phyloP scores from a whole-genome alignment of 2,329 filamentous ascomycete genomes.

The Diaporthe eres region DNA sequence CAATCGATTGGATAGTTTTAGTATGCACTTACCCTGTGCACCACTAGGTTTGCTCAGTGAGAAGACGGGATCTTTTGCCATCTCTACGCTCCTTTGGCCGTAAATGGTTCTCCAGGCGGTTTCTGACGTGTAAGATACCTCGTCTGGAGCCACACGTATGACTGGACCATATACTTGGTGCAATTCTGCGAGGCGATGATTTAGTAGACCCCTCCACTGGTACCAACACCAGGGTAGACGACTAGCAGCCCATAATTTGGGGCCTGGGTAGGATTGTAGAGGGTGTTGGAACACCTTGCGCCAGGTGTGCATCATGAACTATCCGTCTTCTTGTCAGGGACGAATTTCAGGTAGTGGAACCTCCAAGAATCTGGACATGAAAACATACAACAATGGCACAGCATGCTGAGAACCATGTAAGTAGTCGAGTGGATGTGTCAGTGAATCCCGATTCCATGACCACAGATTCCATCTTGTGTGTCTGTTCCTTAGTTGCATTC shows the following conservation, averaged over 20 bases:
- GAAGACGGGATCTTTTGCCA: background rate
- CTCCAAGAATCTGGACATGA: background rate
- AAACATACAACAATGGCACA: constrained; percentile 1
- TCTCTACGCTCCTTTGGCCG: background rate
- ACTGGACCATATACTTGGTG: background rate
- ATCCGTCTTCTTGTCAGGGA: background rate
- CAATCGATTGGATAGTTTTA: rapidly evolving
- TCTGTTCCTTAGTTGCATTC: background rate
- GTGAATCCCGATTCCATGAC: background rate
- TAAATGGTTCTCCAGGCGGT: constrained; percentile 18
- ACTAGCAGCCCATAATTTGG: constrained; percentile 7
- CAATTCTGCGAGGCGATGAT: background rate
- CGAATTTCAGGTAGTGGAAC: background rate
- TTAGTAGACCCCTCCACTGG: constrained; percentile 8
- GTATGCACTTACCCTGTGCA: background rate
- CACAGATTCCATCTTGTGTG: background rate
- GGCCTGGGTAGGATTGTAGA: background rate
- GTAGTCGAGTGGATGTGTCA: background rate
- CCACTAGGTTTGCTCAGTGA: constrained; percentile 7
- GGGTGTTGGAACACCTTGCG: background rate
- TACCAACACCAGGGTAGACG: constrained; percentile 17
- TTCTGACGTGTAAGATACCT: constrained; percentile 3
- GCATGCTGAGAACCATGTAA: background rate
- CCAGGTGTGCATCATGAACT: background rate
- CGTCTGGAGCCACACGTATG: background rate